Evolutionary conservation across 2,329 filamentous ascomycete genomes (phyloP), one percentile per base, ranked within the genome.

Genomic region (Iodosphaeria phyllophila): DNA sequence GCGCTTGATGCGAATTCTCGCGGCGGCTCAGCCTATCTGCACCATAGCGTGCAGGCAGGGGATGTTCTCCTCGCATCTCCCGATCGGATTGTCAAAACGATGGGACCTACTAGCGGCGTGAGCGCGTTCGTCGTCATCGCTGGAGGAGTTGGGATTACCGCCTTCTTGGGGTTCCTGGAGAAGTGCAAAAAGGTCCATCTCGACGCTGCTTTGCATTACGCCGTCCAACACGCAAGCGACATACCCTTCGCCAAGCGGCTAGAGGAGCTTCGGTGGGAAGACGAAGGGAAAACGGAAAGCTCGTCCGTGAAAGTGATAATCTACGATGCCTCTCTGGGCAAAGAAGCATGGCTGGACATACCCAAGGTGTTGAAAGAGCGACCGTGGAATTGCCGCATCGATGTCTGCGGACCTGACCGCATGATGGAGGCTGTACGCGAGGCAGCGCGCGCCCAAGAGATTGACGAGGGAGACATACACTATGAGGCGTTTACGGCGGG

Each of bases 131-230:
- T 75, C 19, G 65, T 74, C 35, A 60, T 77, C 16, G 66, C 58
- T 0, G 71, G 64, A 7, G 72, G 71, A 0, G 66, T 76, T 16
- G 72, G 71, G 1, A 61, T 76, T 31, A 76, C 72, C 2, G 71
- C 71, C 0, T 75, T 75, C 32, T 37, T 76, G 6, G 36, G 50
- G 1, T 47, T 67, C 13, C 38, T 65, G 3, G 44, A 58, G 24
- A 26, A 16, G 1, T 54, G 55, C 30, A 39, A 45, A 10, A 16
- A 35, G 4, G 58, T 61, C 30, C 52, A 67, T 36, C 60, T 47
- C 40, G 55, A 57, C 28, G 58, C 55, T 18, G 48, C 52, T 13
- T 42, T 75, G 20, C 69, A 75, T 44, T 73, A 68, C 31, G 67
- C 60, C 0, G 59, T 74, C 9, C 55, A 60, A 6, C 55, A 50